phyloP scores from a whole-genome alignment of 1,139 yeast genomes.

The Scheffersomyces illinoinensis region DNA sequence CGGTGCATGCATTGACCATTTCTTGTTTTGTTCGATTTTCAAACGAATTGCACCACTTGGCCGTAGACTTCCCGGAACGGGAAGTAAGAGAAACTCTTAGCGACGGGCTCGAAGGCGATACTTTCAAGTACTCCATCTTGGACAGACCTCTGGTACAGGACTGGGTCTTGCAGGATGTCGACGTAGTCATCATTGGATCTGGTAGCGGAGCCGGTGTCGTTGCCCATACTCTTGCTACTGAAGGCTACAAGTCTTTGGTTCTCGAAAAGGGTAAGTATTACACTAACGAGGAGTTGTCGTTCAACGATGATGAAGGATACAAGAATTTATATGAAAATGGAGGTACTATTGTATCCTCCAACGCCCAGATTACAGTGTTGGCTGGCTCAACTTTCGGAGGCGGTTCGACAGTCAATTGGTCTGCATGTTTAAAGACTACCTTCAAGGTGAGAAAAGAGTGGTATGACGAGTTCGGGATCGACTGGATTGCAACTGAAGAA shows the following conservation, averaged over 20 bases:
- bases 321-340: constrained; percentile 41
- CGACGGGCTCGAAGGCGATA: constrained; percentile 25
- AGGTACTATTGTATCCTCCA: constrained; percentile 36
- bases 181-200: constrained; percentile 55
- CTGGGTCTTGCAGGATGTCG: constrained; percentile 36
- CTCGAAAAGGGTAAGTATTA: constrained; percentile 56
- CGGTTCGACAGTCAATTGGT: constrained; percentile 63
- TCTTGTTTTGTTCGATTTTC: constrained; percentile 25
- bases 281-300: constrained; percentile 34
- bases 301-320: constrained; percentile 41
- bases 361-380: constrained; percentile 40
- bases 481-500: constrained; percentile 47
- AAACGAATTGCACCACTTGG: constrained; percentile 34
- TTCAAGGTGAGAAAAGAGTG: constrained; percentile 57
- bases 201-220: constrained; percentile 63
- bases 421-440: constrained; percentile 57
- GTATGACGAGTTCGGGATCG: constrained; percentile 49
- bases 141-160: constrained; percentile 34
- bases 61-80: constrained; percentile 34
- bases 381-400: constrained; percentile 65
- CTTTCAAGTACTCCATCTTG: constrained; percentile 32
- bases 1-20: constrained; percentile 25
- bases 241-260: constrained; percentile 49
- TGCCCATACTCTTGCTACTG: constrained; percentile 49
- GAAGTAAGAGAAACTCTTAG: constrained; percentile 32